phyloP scores from a whole-genome alignment of 345 rosid species.

The Fremontodendron californicum region DNA sequence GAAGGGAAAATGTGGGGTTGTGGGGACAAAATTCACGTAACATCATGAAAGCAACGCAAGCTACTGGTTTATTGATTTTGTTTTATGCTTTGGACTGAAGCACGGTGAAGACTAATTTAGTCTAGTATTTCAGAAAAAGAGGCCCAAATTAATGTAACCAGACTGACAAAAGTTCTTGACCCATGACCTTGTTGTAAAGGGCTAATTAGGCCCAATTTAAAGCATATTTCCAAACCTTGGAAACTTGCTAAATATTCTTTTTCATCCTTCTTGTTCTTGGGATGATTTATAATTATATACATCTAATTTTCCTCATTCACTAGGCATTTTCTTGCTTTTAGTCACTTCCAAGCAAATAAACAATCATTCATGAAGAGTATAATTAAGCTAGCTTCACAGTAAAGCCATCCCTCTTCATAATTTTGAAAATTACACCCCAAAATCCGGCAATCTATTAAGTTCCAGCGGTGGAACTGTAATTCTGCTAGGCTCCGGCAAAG shows the following conservation, averaged over 20 bases:
- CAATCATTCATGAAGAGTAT: not conserved
- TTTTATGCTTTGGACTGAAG: not conserved
- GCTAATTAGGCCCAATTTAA: not conserved
- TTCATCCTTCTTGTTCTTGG: not conserved
- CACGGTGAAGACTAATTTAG: not conserved
- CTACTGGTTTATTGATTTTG: not conserved
- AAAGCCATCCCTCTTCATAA: not conserved
- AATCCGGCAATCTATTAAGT: not conserved
- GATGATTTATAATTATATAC: not conserved
- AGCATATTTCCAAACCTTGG: not conserved
- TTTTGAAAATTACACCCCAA: not conserved
- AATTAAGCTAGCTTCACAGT: not conserved
- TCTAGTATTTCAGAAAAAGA: not conserved
- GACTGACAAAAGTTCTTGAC: not conserved
- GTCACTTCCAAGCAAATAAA: not conserved
- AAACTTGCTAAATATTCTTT: not conserved
- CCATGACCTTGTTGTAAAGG: not conserved
- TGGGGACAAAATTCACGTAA: slow-evolving; percentile 6
- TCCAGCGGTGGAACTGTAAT: not conserved
- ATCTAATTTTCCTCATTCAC: not conserved
- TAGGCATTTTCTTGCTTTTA: not conserved
- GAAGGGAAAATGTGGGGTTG: slow-evolving; percentile 6
- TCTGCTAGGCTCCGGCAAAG: slow-evolving; percentile 14
- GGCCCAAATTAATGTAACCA: not conserved
- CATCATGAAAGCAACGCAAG: slow-evolving; percentile 14